These are phyloP conservation scores for Aphanomyces cochlioides DNA, from an alignment of 352 stramenopile species.

Conservation along the genomic window DNA sequence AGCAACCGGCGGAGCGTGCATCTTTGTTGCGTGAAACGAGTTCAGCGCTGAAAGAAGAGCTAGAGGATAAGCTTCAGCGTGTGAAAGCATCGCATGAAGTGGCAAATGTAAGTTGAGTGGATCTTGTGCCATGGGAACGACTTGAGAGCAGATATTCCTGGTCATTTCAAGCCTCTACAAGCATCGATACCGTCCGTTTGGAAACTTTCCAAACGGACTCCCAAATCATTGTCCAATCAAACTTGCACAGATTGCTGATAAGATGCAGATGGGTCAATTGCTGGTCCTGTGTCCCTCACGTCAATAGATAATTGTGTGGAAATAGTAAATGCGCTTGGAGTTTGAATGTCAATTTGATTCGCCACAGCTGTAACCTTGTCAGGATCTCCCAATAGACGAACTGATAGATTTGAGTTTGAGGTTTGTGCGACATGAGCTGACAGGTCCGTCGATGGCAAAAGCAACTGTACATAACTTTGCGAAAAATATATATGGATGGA, in stretches of 20 bases:
- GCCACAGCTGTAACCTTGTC: neutral
- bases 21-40: too few relatives aligned
- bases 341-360: conserved; percentile 3
- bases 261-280: too few relatives aligned
- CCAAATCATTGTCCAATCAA: too few relatives aligned
- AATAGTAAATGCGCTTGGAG: neutral
- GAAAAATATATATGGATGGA: neutral
- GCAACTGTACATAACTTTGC: conserved; percentile 4
- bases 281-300: conserved; percentile 21
- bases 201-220: too few relatives aligned
- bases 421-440: neutral
- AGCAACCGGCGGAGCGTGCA: too few relatives aligned
- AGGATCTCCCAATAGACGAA: conserved; percentile 11
- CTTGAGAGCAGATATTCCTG: conserved; percentile 1
- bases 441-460: neutral
- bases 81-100: neutral
- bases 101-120: neutral
- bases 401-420: neutral
- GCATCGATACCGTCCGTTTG: too few relatives aligned
- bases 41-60: neutral
- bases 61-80: conserved; percentile 7
- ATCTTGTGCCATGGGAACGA: neutral
- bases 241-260: too few relatives aligned
- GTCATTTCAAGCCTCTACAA: conserved; percentile 11
- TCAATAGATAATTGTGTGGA: neutral